Base-by-base conservation (phyloP, 768 basidiomycete genomes). In the Pulveroboletus sp. region DNA sequence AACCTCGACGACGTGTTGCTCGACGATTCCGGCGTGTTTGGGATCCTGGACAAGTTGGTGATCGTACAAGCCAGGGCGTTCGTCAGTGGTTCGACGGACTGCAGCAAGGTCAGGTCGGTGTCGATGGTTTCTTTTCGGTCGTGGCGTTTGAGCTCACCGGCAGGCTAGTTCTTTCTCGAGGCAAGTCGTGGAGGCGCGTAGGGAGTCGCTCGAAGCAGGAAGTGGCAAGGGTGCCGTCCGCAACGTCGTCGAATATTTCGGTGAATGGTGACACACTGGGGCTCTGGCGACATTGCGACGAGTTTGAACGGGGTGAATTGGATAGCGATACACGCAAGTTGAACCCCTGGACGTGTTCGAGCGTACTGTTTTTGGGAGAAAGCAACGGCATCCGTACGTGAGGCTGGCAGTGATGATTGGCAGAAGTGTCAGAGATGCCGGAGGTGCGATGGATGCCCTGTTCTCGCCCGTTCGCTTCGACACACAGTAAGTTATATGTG, bases 41-140 rank as follows among this genome's bases (percentile, higher is more conserved):
- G 75, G 1, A 83, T 83, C 41, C 54, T 85, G 49, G 79, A 83
- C 50, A 83, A 82, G 62, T 62, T 77, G 50, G 73, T 81, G 34
- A 71, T 74, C n/a, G 72, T 71, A 49, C 63, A 71, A 23, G 75
- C 81, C 19, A 62, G 68, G 32, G 43, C 77, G 31, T 83, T 83
- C 48, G 63, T 84, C 17, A 76, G 74, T 30, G 80, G 78, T 4
- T 72, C 69, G 29, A 64, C 62, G 3, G 68, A 71, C 7, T 82
- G 80, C 53, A 73, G 76, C 35, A 68, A 72, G 42, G 64, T 64
- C 14, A 81, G 80, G 78, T 80, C 43, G 14, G 64, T 53, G 59
- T n/a, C n/a, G n/a, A n/a, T n/a, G n/a, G n/a, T n/a, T n/a, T n/a
- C n/a, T 22, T 3, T 29, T 20, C 29, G 36, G 29, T 11, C 22